Conservation (phyloP, 2,329 filamentous ascomycete genomes). For the Fusarium papillatum region DNA sequence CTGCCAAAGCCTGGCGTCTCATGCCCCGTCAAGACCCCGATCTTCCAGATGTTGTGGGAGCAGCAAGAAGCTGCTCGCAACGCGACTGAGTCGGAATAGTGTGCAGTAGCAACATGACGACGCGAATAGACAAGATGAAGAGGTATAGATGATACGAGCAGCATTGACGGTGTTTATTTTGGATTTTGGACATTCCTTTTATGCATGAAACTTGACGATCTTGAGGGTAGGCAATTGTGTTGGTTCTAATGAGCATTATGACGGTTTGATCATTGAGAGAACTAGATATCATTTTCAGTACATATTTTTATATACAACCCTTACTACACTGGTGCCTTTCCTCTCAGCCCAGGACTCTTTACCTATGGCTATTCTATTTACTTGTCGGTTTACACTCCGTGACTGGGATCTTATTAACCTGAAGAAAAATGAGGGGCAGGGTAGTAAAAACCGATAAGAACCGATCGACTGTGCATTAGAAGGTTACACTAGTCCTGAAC, state of each 20-base stretch:
- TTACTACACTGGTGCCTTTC: neutral
- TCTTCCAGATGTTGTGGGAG: neutral
- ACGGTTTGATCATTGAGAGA: neutral
- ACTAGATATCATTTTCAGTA: neutral
- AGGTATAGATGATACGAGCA: neutral
- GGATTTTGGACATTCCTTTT: neutral
- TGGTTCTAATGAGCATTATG: neutral
- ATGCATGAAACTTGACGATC: neutral
- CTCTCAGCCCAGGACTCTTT: neutral
- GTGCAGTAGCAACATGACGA: neutral
- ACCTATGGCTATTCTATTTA: rapidly evolving
- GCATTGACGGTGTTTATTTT: neutral
- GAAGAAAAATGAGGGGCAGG: neutral
- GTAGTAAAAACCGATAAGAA: neutral
- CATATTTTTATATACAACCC: neutral
- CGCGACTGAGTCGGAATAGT: neutral
- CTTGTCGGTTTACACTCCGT: neutral
- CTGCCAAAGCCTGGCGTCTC: neutral
- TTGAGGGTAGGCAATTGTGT: neutral
- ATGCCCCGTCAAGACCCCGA: neutral
- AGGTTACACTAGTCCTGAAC: too few relatives aligned
- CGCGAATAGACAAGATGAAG: neutral
- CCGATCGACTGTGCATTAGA: neutral
- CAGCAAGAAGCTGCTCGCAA: neutral
- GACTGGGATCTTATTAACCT: too few relatives aligned